phyloP scores from a whole-genome alignment of 345 rosid species.

The Gossypium rotundifolium region DNA sequence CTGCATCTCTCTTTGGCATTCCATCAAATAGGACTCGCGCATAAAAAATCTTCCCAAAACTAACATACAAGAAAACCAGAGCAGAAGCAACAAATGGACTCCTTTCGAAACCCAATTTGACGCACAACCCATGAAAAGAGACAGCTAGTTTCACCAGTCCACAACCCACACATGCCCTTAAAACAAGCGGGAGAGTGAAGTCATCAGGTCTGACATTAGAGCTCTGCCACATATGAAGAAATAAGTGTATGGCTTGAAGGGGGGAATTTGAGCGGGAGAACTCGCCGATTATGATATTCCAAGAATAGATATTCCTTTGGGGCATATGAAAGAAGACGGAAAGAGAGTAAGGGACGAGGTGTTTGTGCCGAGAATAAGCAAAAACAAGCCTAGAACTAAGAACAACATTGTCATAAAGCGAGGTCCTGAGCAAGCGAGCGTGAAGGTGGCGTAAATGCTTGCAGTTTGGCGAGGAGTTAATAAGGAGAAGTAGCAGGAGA shows the following conservation, averaged over 20 bases:
- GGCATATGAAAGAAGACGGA: slow-evolving; percentile 63
- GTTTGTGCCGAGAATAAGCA: slow-evolving; percentile 40
- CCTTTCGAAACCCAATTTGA: slow-evolving; percentile 35
- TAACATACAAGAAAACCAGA: slow-evolving; percentile 38
- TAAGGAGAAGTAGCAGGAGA: slow-evolving; percentile 37
- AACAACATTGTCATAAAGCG: slow-evolving; percentile 38
- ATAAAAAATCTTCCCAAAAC: slow-evolving; percentile 18
- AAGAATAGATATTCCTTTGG: slow-evolving; percentile 44
- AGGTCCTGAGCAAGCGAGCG: slow-evolving; percentile 52
- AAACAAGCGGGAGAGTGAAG: slow-evolving; percentile 56
- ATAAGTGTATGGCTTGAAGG: slow-evolving; percentile 30
- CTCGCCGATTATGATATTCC: slow-evolving; percentile 66
- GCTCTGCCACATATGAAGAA: slow-evolving; percentile 43
- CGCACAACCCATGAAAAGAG: slow-evolving; percentile 39
- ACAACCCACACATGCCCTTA: slow-evolving; percentile 44
- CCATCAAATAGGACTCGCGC: slow-evolving; percentile 51
- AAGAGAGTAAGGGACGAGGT: slow-evolving; percentile 37
- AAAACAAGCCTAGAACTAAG: slow-evolving; percentile 51
- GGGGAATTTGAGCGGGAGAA: slow-evolving; percentile 45
- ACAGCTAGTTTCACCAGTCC: slow-evolving; percentile 21
- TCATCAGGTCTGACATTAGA: slow-evolving; percentile 38
- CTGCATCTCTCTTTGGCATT: slow-evolving; percentile 44
- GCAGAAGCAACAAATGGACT: slow-evolving; percentile 54
- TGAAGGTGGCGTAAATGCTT: slow-evolving; percentile 51
- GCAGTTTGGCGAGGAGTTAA: slow-evolving; percentile 38